Percentiles rank a stretch among this genome's conserved stretches.
Conservation (phyloP, 2,329 filamentous ascomycete species). For the Venturia asperata region DNA sequence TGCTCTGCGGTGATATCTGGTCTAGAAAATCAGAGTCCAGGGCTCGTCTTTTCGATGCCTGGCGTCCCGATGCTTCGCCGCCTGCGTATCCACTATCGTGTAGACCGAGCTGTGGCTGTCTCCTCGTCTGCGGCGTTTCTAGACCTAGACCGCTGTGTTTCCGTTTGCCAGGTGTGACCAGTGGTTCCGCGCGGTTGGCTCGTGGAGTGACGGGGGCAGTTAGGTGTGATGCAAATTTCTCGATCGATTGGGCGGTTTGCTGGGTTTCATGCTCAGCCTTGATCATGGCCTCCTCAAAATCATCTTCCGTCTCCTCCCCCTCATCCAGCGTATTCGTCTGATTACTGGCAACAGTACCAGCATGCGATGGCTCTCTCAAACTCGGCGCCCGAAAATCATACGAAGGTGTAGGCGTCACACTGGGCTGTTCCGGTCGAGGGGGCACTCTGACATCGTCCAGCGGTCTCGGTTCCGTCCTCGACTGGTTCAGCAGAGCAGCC, state of each 20-base stretch:
- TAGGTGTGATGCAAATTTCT: not conserved
- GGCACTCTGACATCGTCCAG: not conserved
- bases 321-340: not conserved
- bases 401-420: constrained; percentile 3
- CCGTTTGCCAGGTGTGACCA: constrained; percentile 4
- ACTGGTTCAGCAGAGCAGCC: constrained; percentile 41
- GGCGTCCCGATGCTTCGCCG: not conserved
- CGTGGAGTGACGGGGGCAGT: not conserved
- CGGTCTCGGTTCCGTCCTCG: constrained; percentile 35
- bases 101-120: constrained; percentile 8
- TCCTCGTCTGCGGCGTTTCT: constrained; percentile 11
- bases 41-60: constrained; percentile 9
- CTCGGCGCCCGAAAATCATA: constrained; percentile 3
- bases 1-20: constrained; percentile 22
- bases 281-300: constrained; percentile 1
- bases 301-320: not conserved
- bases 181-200: not conserved
- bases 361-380: not conserved
- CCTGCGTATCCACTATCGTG: not conserved
- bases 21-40: constrained; percentile 10
- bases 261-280: not conserved
- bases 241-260: not conserved
- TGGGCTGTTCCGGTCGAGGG: not conserved
- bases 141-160: constrained; percentile 11
- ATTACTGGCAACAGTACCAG: not conserved